Base-by-base conservation (phyloP, 352 stramenopile genomes). In the Globisporangium solare region DNA sequence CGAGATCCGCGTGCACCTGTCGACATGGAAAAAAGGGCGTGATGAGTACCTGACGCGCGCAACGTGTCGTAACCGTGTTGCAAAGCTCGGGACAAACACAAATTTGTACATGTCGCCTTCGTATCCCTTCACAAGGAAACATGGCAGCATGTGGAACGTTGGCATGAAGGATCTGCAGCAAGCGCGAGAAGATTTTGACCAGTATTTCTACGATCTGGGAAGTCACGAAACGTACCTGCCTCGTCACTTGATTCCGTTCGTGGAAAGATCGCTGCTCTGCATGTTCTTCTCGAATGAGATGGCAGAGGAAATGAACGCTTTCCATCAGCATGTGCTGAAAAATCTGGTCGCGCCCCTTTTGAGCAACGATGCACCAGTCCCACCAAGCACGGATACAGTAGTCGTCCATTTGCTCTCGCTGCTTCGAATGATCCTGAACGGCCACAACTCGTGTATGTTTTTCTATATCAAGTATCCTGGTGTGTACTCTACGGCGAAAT, bases 401-500 rank as follows among this genome's bases (percentile, higher is more conserved):
- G 64, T 77, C 14, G 55, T 75, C 42, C 67, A 68, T 46, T 67
- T 90, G 54, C 58, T 95, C 22, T 81, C 80, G 42, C 56, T 94
- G 21, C 54, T 92, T 20, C 81, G 85, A 15, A 72, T 95, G 60
- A 78, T 95, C 50, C 54, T 92, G 7, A 91, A 89, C 49, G 86
- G 82, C 7, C 77, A 89, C 67, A 76, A 74, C 40, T 79, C 79
- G 31, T 88, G 78, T 47, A 82, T 88, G 72, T 92, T 79, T 58
- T 95, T 91, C 58, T 94, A 95, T 51, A 68, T 86, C 61, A 92
- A 92, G 61, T 91, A 94, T 40, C 74, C 71, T 14, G 80, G 84
- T 18, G 77, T 61, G 18, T 81, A 88, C 54, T 74, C 68, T 4
- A 65, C 79, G 0, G 61, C 64, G 47, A 89, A 81, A 51, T 76